Evolutionary conservation across 371 early-diverging fungal species (phyloP), one percentile per base, ranked within the genome.

Genomic region (Mucor circinelloides): DNA sequence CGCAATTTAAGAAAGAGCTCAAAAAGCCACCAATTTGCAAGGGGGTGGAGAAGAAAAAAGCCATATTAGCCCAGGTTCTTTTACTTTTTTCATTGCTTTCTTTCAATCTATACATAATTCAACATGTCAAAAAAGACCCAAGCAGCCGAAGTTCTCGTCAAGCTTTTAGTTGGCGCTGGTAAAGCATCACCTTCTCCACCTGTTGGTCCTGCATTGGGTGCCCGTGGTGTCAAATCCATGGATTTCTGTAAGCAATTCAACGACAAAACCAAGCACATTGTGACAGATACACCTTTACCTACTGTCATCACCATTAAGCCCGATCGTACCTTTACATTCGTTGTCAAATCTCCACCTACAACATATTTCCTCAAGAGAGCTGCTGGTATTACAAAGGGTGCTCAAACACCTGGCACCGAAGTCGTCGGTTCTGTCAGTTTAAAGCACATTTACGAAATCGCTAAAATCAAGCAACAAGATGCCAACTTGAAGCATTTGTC

Each of bases 201-300:
- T 17, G 93, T 98, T 30, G 98, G 99, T 46, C 98, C 99, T 55
- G 97, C 97, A 4, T 88, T 99, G 25, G 99, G 99, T 80, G 96
- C 95, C 68, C 90, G 95, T 60, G 99, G 99, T 77, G 92, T 99
- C 59, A 98, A 97, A 78, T 89, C 96, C n/a, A 97, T 98, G 87
- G 99, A 99, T 76, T 99, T 99, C 77, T 96, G 96, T 85, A 97
- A 97, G 80, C 93, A 91, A 76, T 99, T 99, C 86, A 99, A 98
- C 85, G 98, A 96, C 79, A 91, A 91, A 55, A 97, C 99, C 64
- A 96, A 95, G 76, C 86, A 91, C 69, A 86, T 90, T 74, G 82
- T 87, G n/a, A 78, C 87, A 40, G 93, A 90, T 40, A 93, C 95
- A 34, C 99, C 97, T 34, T 84, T 96, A 48, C 94, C 95, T 2